Evolutionary conservation across 1,284 basidiomycete genomes (phyloP), one percentile per base, ranked within the genome.

Genomic region (Singerocomus rubriflavus): DNA sequence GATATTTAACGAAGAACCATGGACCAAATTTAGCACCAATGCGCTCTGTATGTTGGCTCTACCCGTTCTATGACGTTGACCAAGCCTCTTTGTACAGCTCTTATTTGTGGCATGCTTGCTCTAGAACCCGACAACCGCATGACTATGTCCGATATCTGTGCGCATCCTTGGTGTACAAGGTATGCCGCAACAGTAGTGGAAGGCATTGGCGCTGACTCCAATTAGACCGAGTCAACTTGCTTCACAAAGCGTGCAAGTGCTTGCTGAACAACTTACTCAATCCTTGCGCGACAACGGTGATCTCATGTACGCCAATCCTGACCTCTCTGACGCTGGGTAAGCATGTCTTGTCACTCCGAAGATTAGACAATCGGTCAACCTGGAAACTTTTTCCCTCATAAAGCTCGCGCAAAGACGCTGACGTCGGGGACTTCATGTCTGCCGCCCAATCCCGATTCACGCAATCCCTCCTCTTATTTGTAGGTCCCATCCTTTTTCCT

Each of bases 161-260:
- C 71, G 6, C 90, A 96, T 67, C 82, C 84, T 0, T 98, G 95
- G 95, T 84, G 82, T 60, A 78, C 76, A 56, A 80, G 83, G 89
- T 86, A 66, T 50, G 73, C 61, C 25, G 14, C 21, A n/a, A 16
- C 12, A n/a, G 17, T 38, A 25, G 6, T 25, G 12, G 4, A 29
- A 25, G n/a, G 5, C 21, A 17, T 9, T 1, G 12, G 43, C 21
- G 39, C 30, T 54, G 29, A 50, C 17, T 9, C 38, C 33, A n/a
- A 33, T 32, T 50, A 90, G 88, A 49, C 82, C 80, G 17, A 91
- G 86, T 62, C 88, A 91, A 61, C 72, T 93, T 2, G 80, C 79
- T 1, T 70, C 74, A 5, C 76, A 79, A 47, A 78, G 82, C 16
- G 70, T 73, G 0, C 63, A 64, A 1, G 73, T 67, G 6, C 66